Conservation (phyloP, 805 yeast species). For the Teunomyces aglyptinius region DNA sequence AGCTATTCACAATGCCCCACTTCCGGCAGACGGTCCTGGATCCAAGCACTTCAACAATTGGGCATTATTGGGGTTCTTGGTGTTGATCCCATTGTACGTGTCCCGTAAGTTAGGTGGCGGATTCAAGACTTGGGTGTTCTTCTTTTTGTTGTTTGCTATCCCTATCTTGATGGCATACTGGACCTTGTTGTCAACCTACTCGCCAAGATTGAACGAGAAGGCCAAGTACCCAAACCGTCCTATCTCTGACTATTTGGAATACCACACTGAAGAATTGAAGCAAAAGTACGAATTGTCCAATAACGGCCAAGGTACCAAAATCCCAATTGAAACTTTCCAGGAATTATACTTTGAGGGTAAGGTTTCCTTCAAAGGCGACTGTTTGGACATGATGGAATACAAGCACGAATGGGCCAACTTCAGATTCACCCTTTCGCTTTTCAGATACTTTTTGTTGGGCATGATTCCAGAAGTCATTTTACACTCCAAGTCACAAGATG, state of each 20-base stretch:
- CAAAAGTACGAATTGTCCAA: slow-evolving; percentile 33
- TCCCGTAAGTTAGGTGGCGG: slow-evolving; percentile 71
- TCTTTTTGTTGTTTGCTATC: slow-evolving; percentile 51
- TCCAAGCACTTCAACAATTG: slow-evolving; percentile 70
- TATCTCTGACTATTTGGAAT: slow-evolving; percentile 75
- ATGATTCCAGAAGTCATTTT: slow-evolving; percentile 90
- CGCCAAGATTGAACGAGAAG: slow-evolving; percentile 80
- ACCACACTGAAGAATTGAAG: slow-evolving; percentile 61
- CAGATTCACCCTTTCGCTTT: slow-evolving; percentile 71
- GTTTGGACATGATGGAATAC: slow-evolving; percentile 77
- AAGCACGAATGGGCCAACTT: slow-evolving; percentile 91
- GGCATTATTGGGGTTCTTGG: slow-evolving; percentile 47
- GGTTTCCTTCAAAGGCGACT: slow-evolving; percentile 85
- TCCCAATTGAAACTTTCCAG: slow-evolving; percentile 91
- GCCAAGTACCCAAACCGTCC: slow-evolving; percentile 74
- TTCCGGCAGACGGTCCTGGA: slow-evolving; percentile 92
- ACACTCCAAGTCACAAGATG: slow-evolving; percentile 93
- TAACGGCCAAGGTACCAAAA: slow-evolving; percentile 65
- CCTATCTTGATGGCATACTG: slow-evolving; percentile 83
- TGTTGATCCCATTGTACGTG: slow-evolving; percentile 60
- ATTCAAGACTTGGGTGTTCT: slow-evolving; percentile 60
- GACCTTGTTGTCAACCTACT: slow-evolving; percentile 71
- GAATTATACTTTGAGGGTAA: slow-evolving; percentile 81
- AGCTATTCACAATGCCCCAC: slow-evolving; percentile 78
- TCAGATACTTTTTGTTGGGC: slow-evolving; percentile 78